A percentile compares a stretch with the other conserved stretches of the same genome.
These are phyloP conservation scores for Trichosporon sp. DNA, from an alignment of 1,284 basidiomycete genomes.

Conservation along the genomic window DNA sequence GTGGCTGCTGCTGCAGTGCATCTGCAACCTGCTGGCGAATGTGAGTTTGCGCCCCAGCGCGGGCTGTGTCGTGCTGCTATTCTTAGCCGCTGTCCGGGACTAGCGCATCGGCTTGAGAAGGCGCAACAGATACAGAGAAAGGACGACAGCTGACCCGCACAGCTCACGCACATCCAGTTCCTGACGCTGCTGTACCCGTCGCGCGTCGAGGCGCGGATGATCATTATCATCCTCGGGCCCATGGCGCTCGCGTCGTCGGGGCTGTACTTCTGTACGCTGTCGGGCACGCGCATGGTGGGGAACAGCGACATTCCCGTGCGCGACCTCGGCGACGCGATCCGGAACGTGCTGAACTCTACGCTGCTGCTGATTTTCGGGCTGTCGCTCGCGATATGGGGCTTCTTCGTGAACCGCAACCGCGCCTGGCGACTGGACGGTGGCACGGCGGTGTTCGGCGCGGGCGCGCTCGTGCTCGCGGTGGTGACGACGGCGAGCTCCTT, in stretches of 20 bases:
- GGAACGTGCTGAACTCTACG: constrained; percentile 92
- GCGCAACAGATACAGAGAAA: too few species aligned
- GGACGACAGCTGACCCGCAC: constrained; percentile 7
- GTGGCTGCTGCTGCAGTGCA: constrained; percentile 83
- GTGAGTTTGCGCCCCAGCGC: constrained; percentile 50
- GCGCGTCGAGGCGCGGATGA: constrained; percentile 79
- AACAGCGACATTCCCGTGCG: not conserved
- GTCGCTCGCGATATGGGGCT: constrained; percentile 88
- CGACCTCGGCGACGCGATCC: constrained; percentile 68
- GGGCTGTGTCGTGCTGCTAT: not conserved
- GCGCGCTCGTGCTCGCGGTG: constrained; percentile 71
- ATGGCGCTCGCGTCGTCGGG: constrained; percentile 78
- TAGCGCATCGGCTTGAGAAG: too few species aligned
- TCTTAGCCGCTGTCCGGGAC: not conserved
- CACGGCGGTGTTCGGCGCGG: constrained; percentile 86
- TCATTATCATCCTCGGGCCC: constrained; percentile 81
- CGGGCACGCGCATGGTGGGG: constrained; percentile 53
- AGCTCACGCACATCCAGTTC: constrained; percentile 98
- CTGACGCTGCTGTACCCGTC: constrained; percentile 94
- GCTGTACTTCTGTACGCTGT: constrained; percentile 77
- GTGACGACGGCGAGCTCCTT: constrained; percentile 78
- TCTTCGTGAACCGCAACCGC: constrained; percentile 78
- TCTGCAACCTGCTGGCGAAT: constrained; percentile 79
- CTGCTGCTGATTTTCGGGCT: constrained; percentile 88
- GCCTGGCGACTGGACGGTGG: constrained; percentile 96